Evolutionary conservation across 2,329 filamentous ascomycete genomes (phyloP), one percentile per base, ranked within the genome.

Genomic region (Alternaria brassicicola): DNA sequence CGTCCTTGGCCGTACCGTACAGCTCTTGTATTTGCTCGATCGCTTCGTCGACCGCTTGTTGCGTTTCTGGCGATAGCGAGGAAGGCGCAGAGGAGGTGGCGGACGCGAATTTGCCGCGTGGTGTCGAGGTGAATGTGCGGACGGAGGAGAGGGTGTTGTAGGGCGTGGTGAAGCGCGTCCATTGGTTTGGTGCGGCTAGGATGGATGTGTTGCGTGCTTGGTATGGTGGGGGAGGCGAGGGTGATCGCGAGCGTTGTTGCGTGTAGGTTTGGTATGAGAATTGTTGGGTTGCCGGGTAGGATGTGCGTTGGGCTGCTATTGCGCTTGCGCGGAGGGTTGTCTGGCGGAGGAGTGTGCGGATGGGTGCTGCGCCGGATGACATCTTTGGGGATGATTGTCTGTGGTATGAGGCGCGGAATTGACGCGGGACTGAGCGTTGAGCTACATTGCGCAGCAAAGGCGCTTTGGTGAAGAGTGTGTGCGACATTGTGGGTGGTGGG

Each of bases 1-100:
- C 76, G 64, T 78, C 76, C 35, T 67, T 72, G 23, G 76, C 76
- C 0, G 74, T 77, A 31, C 70, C 74, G 53, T 78, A 78, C 63
- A 78, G 53, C n/a, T 78, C 76, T 23, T 63, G 63, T 2, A 78
- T 76, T 17, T 72, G 62, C 38, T 78, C 75, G 5, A 78, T 75
- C 7, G 65, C 64, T 13, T 67, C 61, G 12, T 76, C 73, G 17
- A 76, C 69, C 13, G 39, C 51, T 13, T 64, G 39, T 17, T 71
- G 67, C 2, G 64, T 52, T n/a, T 70, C 63, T 6, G 71, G 63
- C 1, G 65, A 63, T 21, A 68, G 56, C 5, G 63, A 42, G 3
- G 57, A 49, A 1, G 63, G 30, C 1, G 59, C 36, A 3, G 45
- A 36, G 0, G 66, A 19, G 6, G 59, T 12, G 13, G 61, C 48